Conservation (phyloP, 2,329 filamentous ascomycete species). For the Knufia fluminis region DNA sequence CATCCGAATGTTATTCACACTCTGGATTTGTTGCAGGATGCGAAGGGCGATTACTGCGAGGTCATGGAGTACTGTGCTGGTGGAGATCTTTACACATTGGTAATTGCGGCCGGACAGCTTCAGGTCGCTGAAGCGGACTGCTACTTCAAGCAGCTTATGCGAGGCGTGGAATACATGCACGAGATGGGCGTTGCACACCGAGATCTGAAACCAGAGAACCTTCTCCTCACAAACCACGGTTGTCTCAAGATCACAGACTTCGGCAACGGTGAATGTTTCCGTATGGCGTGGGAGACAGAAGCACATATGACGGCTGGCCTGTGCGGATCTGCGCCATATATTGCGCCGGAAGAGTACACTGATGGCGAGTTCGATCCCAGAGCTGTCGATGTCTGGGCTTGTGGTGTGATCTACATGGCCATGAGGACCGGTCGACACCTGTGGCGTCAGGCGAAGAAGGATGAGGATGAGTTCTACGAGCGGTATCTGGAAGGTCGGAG, state of each 20-base stretch:
- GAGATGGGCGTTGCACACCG: slow-evolving; percentile 98
- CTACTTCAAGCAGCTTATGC: slow-evolving; percentile 99
- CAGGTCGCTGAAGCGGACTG: slow-evolving; percentile 91
- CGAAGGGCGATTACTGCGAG: slow-evolving; percentile 96
- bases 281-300: slow-evolving; percentile 98
- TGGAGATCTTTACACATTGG: slow-evolving; percentile 87
- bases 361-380: slow-evolving; percentile 94
- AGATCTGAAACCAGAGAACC: slow-evolving; percentile 92
- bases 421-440: slow-evolving; percentile 95
- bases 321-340: slow-evolving; percentile 93
- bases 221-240: slow-evolving; percentile 84
- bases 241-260: slow-evolving; percentile 97
- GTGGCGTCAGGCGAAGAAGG: slow-evolving; percentile 93
- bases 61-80: slow-evolving; percentile 99
- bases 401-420: slow-evolving; percentile 98
- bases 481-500: slow-evolving; percentile 86
- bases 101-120: slow-evolving; percentile 82
- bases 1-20: slow-evolving; percentile 99
- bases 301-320: slow-evolving; percentile 96
- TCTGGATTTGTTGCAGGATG: slow-evolving; percentile 85
- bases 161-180: slow-evolving; percentile 96
- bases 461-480: slow-evolving; percentile 94
- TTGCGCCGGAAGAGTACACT: slow-evolving; percentile 90
- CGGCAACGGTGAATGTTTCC: slow-evolving; percentile 97
- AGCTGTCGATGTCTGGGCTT: slow-evolving; percentile 97